Base-by-base conservation (phyloP, 495 filamentous ascomycete species). In the Aspergillus ellipticus region DNA sequence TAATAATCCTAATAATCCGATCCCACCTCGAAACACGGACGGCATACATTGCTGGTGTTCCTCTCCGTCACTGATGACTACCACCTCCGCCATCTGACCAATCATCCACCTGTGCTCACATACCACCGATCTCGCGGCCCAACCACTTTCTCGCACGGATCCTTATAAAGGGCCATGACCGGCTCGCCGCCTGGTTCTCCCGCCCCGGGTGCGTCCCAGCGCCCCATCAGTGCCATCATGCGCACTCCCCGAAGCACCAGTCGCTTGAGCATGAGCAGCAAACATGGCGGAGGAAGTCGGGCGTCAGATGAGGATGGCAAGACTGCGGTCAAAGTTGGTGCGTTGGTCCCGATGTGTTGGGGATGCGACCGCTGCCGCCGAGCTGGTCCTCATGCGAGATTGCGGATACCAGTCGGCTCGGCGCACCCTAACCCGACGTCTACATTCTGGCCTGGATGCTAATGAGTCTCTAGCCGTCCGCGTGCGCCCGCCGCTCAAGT, bases 271-370 rank as follows among this genome's bases (percentile, higher is more conserved):
- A 86, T 89, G 76, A 84, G 83, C 66, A 92, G 90, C 69, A 90
- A 85, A 72, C 79, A 80, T 37, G 89, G 86, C 46, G 86, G 83
- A 64, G 87, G 89, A 55, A 96, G 90, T 72, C 82, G 93, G 66
- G 88, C 87, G 24, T 96, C 92, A 2, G 94, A 97, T 66, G 94
- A 98, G 63, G 94, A 97, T 79, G 81, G 82, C 41, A 93, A 88
- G 72, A 97, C 94, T 28, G 89, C 94, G n/a, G 94, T 98, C 68
- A 96, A 92, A 96, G 94, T 98, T 71, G 94, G 94, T 98, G 82
- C 67, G 94, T 92, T 28, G 6, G 15, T 43, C 22, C 33, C 19
- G 19, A 24, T 31, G 15, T 49, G 13, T 13, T 29, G 16, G 42
- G 21, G 13, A 21, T 49, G n/a, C 21, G 24, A 31, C 57, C 43